Evolutionary conservation across 2,329 filamentous ascomycete species (phyloP), one percentile per base, ranked within the genome.

Genomic region (Pseudogymnoascus sp.): DNA sequence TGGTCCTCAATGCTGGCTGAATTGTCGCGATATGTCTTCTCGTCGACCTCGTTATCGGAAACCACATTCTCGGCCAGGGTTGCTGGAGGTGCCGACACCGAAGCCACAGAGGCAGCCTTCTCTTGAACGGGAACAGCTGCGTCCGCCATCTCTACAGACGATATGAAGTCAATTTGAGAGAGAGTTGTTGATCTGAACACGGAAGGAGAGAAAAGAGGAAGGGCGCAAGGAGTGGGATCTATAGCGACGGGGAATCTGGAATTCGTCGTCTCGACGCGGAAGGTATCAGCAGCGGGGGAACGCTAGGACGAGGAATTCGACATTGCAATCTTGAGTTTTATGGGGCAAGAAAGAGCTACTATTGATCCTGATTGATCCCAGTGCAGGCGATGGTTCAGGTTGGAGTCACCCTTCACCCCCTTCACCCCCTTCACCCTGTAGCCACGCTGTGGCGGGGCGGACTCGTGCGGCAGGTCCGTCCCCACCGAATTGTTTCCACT

Each of bases 1-100:
- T n/a, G 53, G 37, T 65, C 65, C 31, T 64, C 62, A 12, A 63
- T 66, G 25, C 44, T 50, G 23, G 44, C 44, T 14, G 44, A 50
- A 50, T n/a, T 50, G 23, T 50, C 44, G 44, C 44, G 23, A 28
- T 28, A 28, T 2, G 44, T n/a, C 44, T 50, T 50, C 23, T 60
- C 31, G 31, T 60, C 56, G 6, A 60, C 28, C 37, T 60, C 28
- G 7, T 4, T 37, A 18, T 60, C 37, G 11, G 56, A 37, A 60
- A 37, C 56, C 37, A 37, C 56, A 4, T 40, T 11, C 21, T 40
- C 37, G 2, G 21, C 37, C 4, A 28, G 37, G 6, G 21, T 31
- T 10, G 12, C 14, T 14, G 11, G 4, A 35, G 31, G 31, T 3
- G 56, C 31, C 14, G 18, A 14, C 31, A 2, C 56, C n/a, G 31